A percentile compares a stretch with the other conserved stretches of the same genome.
These are phyloP conservation scores for Phlyctochytrium planicorne DNA, from an alignment of 192 early-diverging fungal genomes.

Conservation along the genomic window DNA sequence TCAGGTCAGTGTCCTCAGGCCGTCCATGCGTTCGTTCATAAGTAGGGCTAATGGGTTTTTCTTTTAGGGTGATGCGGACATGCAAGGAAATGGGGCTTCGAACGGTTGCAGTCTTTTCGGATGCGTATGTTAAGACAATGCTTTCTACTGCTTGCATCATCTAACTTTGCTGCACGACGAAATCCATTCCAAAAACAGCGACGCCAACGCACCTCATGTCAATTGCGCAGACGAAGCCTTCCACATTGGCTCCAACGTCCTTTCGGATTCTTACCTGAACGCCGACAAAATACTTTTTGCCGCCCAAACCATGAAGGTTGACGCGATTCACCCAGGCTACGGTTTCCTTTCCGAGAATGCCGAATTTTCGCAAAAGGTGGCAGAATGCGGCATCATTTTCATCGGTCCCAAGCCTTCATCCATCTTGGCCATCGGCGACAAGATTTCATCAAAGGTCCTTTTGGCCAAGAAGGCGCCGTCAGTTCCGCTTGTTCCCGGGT, in stretches of 20 bases:
- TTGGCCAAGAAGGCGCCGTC: conserved; percentile 69
- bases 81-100: not conserved
- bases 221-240: conserved; percentile 94
- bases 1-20: conserved; percentile 86
- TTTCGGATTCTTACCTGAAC: conserved; percentile 93
- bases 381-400: conserved; percentile 87
- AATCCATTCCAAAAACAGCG: conserved; percentile 82
- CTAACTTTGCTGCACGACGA: not conserved
- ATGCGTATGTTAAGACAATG: not conserved
- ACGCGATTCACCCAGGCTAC: conserved; percentile 94
- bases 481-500: conserved; percentile 91
- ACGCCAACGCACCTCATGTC: conserved; percentile 87
- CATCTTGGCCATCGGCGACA: conserved; percentile 90
- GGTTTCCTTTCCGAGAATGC: conserved; percentile 96
- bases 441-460: conserved; percentile 85
- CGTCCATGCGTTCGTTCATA: conserved; percentile 42
- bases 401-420: conserved; percentile 82
- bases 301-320: conserved; percentile 73
- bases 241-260: conserved; percentile 86
- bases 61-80: not conserved
- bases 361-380: conserved; percentile 85
- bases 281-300: conserved; percentile 91
- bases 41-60: not conserved
- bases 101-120: not conserved
- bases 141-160: not conserved